Evolutionary conservation across 2,329 filamentous ascomycete species (phyloP), one percentile per base, ranked within the genome.

Genomic region (Colletotrichum zoysiae): DNA sequence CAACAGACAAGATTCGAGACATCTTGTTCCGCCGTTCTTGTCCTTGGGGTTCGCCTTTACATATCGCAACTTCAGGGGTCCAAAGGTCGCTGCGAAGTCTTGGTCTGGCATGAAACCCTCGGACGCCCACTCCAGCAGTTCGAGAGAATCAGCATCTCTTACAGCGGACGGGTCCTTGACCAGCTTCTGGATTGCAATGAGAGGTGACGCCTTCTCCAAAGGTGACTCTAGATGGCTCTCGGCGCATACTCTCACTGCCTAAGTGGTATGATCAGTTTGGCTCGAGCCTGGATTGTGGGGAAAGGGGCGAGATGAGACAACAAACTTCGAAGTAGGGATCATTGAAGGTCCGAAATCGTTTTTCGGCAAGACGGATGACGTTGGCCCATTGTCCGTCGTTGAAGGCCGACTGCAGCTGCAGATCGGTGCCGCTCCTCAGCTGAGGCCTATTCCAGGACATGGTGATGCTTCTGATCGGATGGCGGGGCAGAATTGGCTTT

Each of bases 301-400:
- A 18, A 40, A 11, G 38, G 38, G 60, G 70, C 44, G 50, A 64
- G 51, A 16, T 33, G 18, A 55, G 9, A 20, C 23, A 46, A 65
- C 82, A 71, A 75, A 89, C 87, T 80, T 88, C 84, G 75, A 86
- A 90, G 76, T 90, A 90, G 9, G 85, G 81, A 53, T 89, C 87
- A 63, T 88, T 87, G 53, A 82, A 82, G 1, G 81, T 78, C 74
- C 84, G 84, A 68, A 82, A 81, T 38, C 86, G 82, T 78, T 88
- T 86, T 73, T 87, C 85, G 18, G 88, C 87, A 18, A 89, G 81
- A 38, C 85, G 86, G 35, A 85, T 80, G 65, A 85, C 87, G 20
- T 81, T 80, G 23, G 81, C 75, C 88, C 88, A 90, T 78, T 87
- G 87, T 63, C 84, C 82, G 65, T 88, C 86, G 51, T 82, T 81